Evolutionary conservation across 1,284 basidiomycete species (phyloP).

Genomic region (Apiotrichum sp.): DNA sequence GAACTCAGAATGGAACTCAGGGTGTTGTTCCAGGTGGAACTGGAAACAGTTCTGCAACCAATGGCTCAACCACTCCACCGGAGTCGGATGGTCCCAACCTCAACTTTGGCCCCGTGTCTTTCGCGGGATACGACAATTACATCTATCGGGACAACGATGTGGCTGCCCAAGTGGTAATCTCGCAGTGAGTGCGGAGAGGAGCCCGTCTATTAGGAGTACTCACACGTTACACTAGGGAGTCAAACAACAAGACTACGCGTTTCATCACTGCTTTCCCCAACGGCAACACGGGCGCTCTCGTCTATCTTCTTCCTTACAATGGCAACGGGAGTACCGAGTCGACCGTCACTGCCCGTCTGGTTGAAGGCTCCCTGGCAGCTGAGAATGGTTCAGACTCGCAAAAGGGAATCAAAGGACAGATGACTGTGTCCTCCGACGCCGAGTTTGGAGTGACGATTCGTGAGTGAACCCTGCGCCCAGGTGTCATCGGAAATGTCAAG

Average conservation of each 20-base stretch:
- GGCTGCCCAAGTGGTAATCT: conserved; percentile 46
- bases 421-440: conserved; percentile 44
- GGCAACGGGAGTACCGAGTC: background rate
- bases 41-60: conserved; percentile 20
- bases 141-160: conserved; percentile 47
- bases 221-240: too few species aligned
- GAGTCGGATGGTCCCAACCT: background rate
- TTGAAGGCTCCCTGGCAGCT: conserved; percentile 15
- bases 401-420: conserved; percentile 45
- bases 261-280: conserved; percentile 49
- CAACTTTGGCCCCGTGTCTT: conserved; percentile 29
- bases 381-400: conserved; percentile 32
- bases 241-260: conserved; percentile 28
- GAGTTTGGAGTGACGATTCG: conserved; percentile 47
- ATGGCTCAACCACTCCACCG: conserved; percentile 1
- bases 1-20: background rate
- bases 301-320: conserved; percentile 44
- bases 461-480: too few species aligned
- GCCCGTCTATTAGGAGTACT: background rate
- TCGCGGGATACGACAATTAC: conserved; percentile 49
- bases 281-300: conserved; percentile 48
- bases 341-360: conserved; percentile 29
- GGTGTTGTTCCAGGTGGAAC: too few species aligned
- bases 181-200: conserved; percentile 31
- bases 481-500: too few species aligned